These are phyloP conservation scores for Ophiocordyceps camponoti-saundersi DNA, from an alignment of 2,329 filamentous ascomycete genomes.

Conservation along the genomic window DNA sequence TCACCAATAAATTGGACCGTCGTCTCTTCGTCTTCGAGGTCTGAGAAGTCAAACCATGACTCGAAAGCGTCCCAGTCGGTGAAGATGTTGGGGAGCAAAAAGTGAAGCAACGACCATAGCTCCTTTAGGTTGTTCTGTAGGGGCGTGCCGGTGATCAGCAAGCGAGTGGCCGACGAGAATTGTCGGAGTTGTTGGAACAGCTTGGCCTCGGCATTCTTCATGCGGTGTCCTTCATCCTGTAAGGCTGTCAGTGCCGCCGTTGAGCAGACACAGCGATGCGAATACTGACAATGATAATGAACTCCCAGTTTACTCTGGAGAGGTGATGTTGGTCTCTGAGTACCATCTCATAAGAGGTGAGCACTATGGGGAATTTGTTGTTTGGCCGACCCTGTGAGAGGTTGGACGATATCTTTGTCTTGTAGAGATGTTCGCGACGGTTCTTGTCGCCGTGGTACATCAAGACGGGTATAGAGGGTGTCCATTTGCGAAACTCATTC, in stretches of 20 bases:
- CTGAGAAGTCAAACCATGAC: constrained; percentile 93
- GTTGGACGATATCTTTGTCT: constrained; percentile 51
- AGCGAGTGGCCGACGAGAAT: constrained; percentile 76
- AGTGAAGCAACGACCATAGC: constrained; percentile 87
- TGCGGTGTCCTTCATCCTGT: constrained; percentile 82
- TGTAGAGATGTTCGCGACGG: constrained; percentile 61
- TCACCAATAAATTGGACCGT: constrained; percentile 68
- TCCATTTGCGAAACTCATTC: constrained; percentile 83
- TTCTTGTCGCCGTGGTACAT: constrained; percentile 78
- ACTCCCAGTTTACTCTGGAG: constrained; percentile 80
- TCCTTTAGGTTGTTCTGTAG: constrained; percentile 92
- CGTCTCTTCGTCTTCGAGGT: constrained; percentile 66
- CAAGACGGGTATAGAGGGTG: constrained; percentile 70
- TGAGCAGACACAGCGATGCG: accelerated
- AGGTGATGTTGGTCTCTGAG: constrained; percentile 75
- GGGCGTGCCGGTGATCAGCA: constrained; percentile 88
- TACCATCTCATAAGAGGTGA: constrained; percentile 92
- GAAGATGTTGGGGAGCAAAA: constrained; percentile 82
- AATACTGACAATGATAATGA: constrained; percentile 69
- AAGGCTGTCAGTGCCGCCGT: constrained; percentile 5
- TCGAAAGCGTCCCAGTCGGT: constrained; percentile 88
- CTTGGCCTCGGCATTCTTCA: constrained; percentile 93
- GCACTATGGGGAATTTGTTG: constrained; percentile 71
- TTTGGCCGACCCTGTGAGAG: constrained; percentile 42
- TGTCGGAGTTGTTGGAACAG: constrained; percentile 77